Base-by-base conservation (phyloP, 2,329 filamentous ascomycete genomes). In the Cladophialophora yegresii region DNA sequence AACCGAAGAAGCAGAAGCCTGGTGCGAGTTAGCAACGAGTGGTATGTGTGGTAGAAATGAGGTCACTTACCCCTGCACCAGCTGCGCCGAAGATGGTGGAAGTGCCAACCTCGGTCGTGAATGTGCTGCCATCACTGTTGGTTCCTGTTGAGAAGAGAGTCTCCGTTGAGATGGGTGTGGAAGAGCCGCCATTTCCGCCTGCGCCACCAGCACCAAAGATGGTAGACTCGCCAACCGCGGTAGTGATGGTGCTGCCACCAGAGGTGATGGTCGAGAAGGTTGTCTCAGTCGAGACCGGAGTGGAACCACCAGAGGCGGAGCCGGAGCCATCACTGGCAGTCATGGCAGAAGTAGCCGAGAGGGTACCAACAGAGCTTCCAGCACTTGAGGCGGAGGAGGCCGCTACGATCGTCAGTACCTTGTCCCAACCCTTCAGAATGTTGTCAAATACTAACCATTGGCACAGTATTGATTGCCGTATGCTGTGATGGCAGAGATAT, bases 401-500 rank as follows among this genome's bases (percentile, higher is more conserved):
- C 55, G 67, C 64, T 55, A 60, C 32, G 36, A 49, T 9, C 1
- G 51, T 65, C 62, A 65, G 53, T 30, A 40, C 7, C 33, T 20
- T 8, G 36, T 12, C 10, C 36, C 28, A 30, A 28, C 54, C 2
- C 26, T 53, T 51, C 33, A 45, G 23, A 22, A 12, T 28, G 26
- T 23, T 50, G 4, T 26, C 9, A 26, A 23, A 8, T 36, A 65
- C 66, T 61, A 60, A 71, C 70, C 58, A 61, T 60, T 72, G 72
- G 74, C 72, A 69, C 79, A 81, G 63, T 76, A 72, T 26, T 65
- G 64, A n/a, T 74, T 65, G 47, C 76, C 78, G 54, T 72, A 74
- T 1, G 69, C 43, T 40, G 77, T 67, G 54, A 79, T 76, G 13
- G 69, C 54, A 54, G 66, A 61, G 10, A 76, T 65, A 63, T 79